phyloP scores from a whole-genome alignment of 2,329 filamentous ascomycete genomes.

The Aspergillus novoparasiticus region DNA sequence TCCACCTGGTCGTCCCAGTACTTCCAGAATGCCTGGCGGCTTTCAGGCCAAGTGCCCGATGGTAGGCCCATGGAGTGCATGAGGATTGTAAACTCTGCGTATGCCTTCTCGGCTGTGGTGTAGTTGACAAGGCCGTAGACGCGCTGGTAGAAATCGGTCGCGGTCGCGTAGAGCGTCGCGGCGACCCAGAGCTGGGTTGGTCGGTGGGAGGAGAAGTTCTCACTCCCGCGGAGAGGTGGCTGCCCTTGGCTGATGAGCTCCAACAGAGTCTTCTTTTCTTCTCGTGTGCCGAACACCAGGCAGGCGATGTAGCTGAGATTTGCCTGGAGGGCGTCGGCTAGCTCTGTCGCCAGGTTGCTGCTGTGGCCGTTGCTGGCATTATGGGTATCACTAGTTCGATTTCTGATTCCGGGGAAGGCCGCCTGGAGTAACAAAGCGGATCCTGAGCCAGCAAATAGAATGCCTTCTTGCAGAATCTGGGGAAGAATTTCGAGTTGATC shows the following conservation, averaged over 20 bases:
- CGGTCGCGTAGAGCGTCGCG: conserved; percentile 39
- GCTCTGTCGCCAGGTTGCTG: conserved; percentile 30
- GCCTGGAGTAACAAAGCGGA: conserved; percentile 39
- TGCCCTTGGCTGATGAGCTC: conserved; percentile 26
- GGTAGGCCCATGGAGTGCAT: conserved; percentile 31
- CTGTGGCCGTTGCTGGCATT: conserved; percentile 15
- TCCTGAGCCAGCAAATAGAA: conserved; percentile 38
- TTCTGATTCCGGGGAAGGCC: conserved; percentile 27
- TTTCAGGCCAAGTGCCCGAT: conserved; percentile 32
- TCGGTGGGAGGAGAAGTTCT: conserved; percentile 25
- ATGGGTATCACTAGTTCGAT: conserved; percentile 20
- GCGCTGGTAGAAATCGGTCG: conserved; percentile 41
- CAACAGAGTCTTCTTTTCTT: conserved; percentile 34
- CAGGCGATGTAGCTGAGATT: conserved; percentile 39
- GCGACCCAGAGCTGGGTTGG: conserved; percentile 36
- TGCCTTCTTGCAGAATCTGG: conserved; percentile 39
- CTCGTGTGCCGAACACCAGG: conserved; percentile 34
- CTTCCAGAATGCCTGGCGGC: conserved; percentile 37
- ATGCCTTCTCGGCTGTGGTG: conserved; percentile 34
- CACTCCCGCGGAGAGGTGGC: conserved; percentile 24
- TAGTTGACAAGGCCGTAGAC: conserved; percentile 37
- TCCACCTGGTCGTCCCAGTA: conserved; percentile 39
- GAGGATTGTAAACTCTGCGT: conserved; percentile 34
- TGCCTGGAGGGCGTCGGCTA: conserved; percentile 33
- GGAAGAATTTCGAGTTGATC: conserved; percentile 38